Base-by-base conservation (phyloP, 352 stramenopile species). In the Globisporangium radiosum region DNA sequence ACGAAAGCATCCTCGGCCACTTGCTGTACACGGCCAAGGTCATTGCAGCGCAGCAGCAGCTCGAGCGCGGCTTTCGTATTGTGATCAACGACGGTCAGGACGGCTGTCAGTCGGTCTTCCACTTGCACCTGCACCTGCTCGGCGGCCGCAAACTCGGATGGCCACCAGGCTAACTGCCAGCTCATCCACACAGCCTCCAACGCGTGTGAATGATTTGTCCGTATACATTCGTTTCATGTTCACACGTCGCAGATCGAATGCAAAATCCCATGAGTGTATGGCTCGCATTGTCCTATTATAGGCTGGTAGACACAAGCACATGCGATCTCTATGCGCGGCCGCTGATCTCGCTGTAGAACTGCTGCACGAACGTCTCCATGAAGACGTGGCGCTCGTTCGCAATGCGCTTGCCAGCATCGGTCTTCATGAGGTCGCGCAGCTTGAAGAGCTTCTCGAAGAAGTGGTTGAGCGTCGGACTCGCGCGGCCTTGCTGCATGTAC, bases 51-150 rank as follows among this genome's bases (percentile, higher is more conserved):
- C 83, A 98, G 73, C 72, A 97, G 70, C 80, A 81, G 60, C 88
- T 86, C 25, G 89, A 98, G 66, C 92, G 88, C 43, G 88, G 93
- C 40, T 98, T 97, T 62, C 85, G 97, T 48, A 90, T 99, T 57
- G 97, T 99, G 19, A 92, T 99, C 42, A 45, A 45, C 42, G 42
- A 64, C 69, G 97, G 97, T 11, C 62, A 73, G 37, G 85, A 98
- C 57, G 97, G 95, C n/a, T 95, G 86, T 53, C 81, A 95, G 64
- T 92, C 81, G 6, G 78, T 92, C 7, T 91, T 88, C 64, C 94
- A 98, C 57, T 64, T 98, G 37, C 94, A 98, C 59, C 50, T 98
- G 54, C 97, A 99, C 76, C 70, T 99, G 56, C 81, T 99, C 4
- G 95, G 95, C 42, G 96, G 96, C 15, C 87, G 90, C 44, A 92